Base-by-base conservation (phyloP, 305 asterid species). In the Plantago rigida region DNA sequence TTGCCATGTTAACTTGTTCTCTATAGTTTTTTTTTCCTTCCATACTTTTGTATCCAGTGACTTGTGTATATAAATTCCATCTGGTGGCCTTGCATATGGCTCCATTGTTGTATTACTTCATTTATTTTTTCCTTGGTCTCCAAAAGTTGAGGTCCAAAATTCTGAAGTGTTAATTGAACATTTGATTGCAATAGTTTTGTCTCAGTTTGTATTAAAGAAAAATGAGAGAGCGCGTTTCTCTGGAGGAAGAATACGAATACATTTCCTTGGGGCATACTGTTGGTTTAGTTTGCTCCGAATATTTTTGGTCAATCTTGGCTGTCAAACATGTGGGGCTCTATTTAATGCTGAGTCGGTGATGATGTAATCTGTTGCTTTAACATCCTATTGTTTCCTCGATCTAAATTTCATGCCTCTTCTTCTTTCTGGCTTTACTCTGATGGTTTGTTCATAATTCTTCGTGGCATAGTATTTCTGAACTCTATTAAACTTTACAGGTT, bases 401-500 rank as follows among this genome's bases (percentile, higher is more conserved):
- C 73, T 54, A 3, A 55, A 44, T 19, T 63, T 60, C 17, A 51
- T 4, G 58, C 13, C 7, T 9, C 46, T 11, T 14, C 34, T 26
- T 65, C 64, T 45, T 54, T 51, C 51, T 44, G 50, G 4, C 49
- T 52, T 8, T 69, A 22, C 19, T 22, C 53, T 24, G 39, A 13
- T 17, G 17, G 49, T 28, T 44, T 69, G 0, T 67, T 47, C 48
- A 51, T 22, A 46, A 51, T 57, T 39, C 48, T 7, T 41, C 41
- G 44, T 56, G 66, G 53, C 58, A 75, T 44, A 62, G 50, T 61
- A 75, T 56, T 26, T 69, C 72, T 82, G 65, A 78, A 72, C 49
- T 60, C 57, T 73, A 62, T 69, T 59, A 71, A 57, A 71, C 49
- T 48, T 64, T 80, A 65, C 91, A 89, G 97, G 93, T 92, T 76